Conservation (phyloP, 306 rosid species). For the Alnus rubra region DNA sequence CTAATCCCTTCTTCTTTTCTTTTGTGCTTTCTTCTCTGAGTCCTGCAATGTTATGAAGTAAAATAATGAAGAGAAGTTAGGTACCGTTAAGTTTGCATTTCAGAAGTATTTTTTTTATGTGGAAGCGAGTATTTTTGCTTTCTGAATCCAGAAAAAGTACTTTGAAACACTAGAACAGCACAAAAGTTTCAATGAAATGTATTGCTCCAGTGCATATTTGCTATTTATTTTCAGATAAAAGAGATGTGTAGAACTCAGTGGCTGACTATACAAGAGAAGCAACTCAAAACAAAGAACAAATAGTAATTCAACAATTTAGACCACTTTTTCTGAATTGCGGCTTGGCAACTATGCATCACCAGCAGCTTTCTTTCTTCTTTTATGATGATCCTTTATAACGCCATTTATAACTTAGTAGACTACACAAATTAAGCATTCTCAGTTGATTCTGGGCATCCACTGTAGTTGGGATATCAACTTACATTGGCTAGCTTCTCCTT, state of each 20-base stretch:
- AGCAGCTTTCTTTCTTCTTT: background rate
- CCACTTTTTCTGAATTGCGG: background rate
- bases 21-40: slow-evolving; percentile 65
- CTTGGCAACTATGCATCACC: background rate
- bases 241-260: background rate
- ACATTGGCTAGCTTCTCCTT: slow-evolving; percentile 66
- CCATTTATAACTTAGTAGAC: background rate
- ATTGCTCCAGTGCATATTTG: background rate
- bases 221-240: background rate
- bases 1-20: slow-evolving; percentile 76
- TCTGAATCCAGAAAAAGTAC: slow-evolving; percentile 10
- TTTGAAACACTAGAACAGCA: slow-evolving; percentile 5
- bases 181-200: background rate
- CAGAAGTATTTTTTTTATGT: slow-evolving; percentile 11
- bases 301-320: background rate
- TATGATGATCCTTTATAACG: background rate
- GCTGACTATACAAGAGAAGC: background rate
- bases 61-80: slow-evolving; percentile 15
- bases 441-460: background rate
- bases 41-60: slow-evolving; percentile 47
- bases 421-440: background rate
- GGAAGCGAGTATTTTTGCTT: slow-evolving; percentile 7
- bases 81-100: slow-evolving; percentile 9
- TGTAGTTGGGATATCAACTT: slow-evolving; percentile 15
- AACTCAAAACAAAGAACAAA: background rate